Base-by-base conservation (phyloP, 169 alveolate genomes). In the Babesia divergens region DNA sequence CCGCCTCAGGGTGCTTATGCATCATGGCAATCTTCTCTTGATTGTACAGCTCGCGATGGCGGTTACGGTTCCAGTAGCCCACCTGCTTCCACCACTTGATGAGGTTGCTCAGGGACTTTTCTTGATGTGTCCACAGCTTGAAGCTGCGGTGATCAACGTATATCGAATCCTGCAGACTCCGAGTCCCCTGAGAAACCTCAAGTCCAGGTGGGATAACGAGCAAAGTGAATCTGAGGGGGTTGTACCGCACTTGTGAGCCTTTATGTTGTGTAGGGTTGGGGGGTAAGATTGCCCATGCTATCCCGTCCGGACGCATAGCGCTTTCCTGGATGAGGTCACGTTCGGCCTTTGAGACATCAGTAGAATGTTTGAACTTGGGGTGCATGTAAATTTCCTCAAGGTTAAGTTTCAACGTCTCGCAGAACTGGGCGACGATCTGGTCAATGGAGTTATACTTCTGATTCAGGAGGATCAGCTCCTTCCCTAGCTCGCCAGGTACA, bases 51-150 rank as follows among this genome's bases (percentile, higher is more conserved):
- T 58, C 82, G 5, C 88, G 87, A 31, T 86, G 89, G 28, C 77
- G 54, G 51, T 86, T 85, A 13, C 92, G 65, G 46, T 83, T 77
- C 94, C 94, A 90, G 80, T 90, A 90, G 3, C 94, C 94, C 13
- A 70, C 84, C 62, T 84, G 91, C 77, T 90, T 90, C 94, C 94
- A 90, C 94, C 94, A 90, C 22, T 54, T 64, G 44, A 90, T 74
- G 26, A 90, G 64, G 9, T 42, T 32, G 42, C 64, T 24, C 26
- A 85, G 82, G 18, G 91, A 74, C 72, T 50, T 81, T 56, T 83
- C 86, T 16, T 51, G 60, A 47, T 80, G 91, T 0, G 90, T 88
- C 94, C 94, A 90, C 0, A 90, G 47, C 53, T 60, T 71, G 67
- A 90, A 90, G 43, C 84, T 65, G 31, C 59, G 64, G 84, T 88